Evolutionary conservation across 179 eudicot species (phyloP).

Genomic region (Nepenthes alata): DNA sequence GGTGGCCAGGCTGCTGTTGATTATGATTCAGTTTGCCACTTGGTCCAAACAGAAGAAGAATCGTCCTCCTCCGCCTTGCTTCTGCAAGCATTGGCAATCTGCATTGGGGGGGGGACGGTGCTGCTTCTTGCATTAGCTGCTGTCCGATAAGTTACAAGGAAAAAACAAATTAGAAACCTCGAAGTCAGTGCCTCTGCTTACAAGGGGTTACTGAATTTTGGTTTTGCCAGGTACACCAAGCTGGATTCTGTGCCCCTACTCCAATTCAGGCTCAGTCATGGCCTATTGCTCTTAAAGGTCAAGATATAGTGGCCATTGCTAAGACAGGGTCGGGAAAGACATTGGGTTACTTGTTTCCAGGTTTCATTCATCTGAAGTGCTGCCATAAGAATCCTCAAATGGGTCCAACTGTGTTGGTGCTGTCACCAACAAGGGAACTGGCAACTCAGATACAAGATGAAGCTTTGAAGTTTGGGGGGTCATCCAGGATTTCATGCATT

Average conservation of each 20-base stretch:
- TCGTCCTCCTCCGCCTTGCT: conserved; percentile 62
- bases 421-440: conserved; percentile 93
- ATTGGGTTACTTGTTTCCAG: conserved; percentile 87
- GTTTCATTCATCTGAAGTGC: conserved; percentile 67
- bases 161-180: conserved; percentile 3
- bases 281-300: conserved; percentile 87
- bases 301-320: conserved; percentile 94
- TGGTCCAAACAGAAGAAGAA: conserved; percentile 71
- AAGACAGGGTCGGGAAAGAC: conserved; percentile 99
- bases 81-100: conserved; percentile 53
- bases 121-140: conserved; percentile 50
- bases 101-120: conserved; percentile 40
- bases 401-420: conserved; percentile 89
- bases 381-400: conserved; percentile 43
- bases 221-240: conserved; percentile 54
- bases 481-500: conserved; percentile 77
- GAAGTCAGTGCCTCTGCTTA: conserved; percentile 22
- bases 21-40: conserved; percentile 75
- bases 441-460: conserved; percentile 97
- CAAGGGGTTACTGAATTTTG: conserved; percentile 18
- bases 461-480: conserved; percentile 78
- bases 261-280: conserved; percentile 99
- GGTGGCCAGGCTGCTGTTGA: conserved; percentile 61
- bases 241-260: conserved; percentile 92
- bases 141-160: conserved; percentile 16